Base-by-base conservation (phyloP, 75 land plant genomes). In the Picea sitchensis region DNA sequence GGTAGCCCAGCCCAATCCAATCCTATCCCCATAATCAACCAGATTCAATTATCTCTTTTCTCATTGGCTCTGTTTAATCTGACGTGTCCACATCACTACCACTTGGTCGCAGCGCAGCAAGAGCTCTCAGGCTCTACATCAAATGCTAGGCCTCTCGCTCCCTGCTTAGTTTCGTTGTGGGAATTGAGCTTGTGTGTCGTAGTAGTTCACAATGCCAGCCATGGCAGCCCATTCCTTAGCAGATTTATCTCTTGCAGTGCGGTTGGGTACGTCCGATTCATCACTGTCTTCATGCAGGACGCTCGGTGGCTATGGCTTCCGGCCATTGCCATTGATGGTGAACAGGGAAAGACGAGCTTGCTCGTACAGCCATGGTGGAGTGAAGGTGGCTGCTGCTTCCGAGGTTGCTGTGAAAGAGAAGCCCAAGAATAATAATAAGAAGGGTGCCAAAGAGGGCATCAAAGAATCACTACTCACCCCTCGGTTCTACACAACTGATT, bases 401-500 rank as follows among this genome's bases (percentile, higher is more conserved):
- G 81, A 80, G 2, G 75, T 26, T 59, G 83, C 59, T 7, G 56
- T 51, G 56, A 51, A 51, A 51, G 56, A 9, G 56, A 51, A 51
- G 11, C 12, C 56, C 56, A 71, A 41, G 74, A 73, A 65, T 47
- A 76, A 81, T 78, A 76, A 82, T 74, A 93, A 88, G 87, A 89
- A 89, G 74, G 84, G 79, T 5, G 76, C 76, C 76, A 94, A 91
- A 77, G 76, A 84, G 56, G 82, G 74, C 31, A 84, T 90, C 51
- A 86, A 94, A 65, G 94, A 94, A 81, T 82, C 99, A 41, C 91
- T 96, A 15, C 85, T 94, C 61, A 84, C 95, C 11, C 99, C 99
- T n/a, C 85, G 99, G 76, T 96, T 96, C 81, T 96, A 96, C 93
- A 96, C 99, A 68, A 96, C 99, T 0, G 98, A 94, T 51, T 96